Evolutionary conservation across 2,329 filamentous ascomycete species (phyloP).

Genomic region (Drechslerella dactyloides): DNA sequence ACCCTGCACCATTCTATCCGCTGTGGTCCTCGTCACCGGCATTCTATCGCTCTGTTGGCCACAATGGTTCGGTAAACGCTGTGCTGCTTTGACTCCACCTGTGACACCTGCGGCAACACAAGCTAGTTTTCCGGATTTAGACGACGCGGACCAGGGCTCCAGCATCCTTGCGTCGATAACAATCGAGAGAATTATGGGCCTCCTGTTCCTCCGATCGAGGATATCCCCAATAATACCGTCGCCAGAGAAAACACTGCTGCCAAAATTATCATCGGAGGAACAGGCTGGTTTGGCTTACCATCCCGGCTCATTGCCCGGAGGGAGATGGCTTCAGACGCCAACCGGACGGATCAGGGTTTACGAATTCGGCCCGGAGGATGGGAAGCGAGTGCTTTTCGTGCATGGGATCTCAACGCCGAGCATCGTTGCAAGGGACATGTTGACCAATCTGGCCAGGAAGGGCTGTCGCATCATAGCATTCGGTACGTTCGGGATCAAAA

Average conservation of each 20-base stretch:
- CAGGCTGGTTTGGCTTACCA: slow-evolving; percentile 67
- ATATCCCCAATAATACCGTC: slow-evolving; percentile 55
- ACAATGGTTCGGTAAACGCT: slow-evolving; percentile 26
- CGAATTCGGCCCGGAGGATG: slow-evolving; percentile 77
- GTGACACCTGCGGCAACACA: slow-evolving; percentile 29
- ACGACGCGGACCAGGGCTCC: neutral
- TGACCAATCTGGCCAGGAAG: slow-evolving; percentile 67
- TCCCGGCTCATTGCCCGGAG: slow-evolving; percentile 72
- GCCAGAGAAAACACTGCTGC: slow-evolving; percentile 57
- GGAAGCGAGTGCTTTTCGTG: slow-evolving; percentile 74
- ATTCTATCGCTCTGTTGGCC: slow-evolving; percentile 26
- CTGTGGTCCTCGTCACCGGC: slow-evolving; percentile 31
- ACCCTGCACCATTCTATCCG: slow-evolving; percentile 30
- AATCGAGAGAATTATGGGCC: slow-evolving; percentile 15
- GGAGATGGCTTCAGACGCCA: slow-evolving; percentile 70
- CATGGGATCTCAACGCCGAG: slow-evolving; percentile 84
- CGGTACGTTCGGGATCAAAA: slow-evolving; percentile 60
- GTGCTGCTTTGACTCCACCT: slow-evolving; percentile 11
- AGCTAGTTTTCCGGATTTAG: neutral
- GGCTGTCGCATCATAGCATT: slow-evolving; percentile 82
- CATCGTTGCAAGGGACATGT: slow-evolving; percentile 71
- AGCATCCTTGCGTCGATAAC: neutral
- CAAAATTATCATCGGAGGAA: slow-evolving; percentile 57
- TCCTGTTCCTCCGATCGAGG: slow-evolving; percentile 14
- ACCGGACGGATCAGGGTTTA: slow-evolving; percentile 77